These are phyloP conservation scores for Claviceps sp. DNA, from an alignment of 2,329 filamentous ascomycete species.

Conservation along the genomic window DNA sequence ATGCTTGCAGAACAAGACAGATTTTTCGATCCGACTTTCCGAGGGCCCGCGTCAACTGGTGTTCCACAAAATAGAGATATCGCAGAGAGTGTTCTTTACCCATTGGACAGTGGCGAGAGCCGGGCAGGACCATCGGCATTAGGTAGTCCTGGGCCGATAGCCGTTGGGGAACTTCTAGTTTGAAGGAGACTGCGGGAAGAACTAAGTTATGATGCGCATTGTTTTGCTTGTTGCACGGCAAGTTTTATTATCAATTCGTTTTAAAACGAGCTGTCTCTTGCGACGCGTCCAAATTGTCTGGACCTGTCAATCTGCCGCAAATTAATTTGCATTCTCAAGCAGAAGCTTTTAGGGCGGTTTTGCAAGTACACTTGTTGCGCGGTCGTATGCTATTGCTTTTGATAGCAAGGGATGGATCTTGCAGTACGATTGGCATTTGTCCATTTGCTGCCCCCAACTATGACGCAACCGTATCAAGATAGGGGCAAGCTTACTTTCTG, in stretches of 20 bases:
- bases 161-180: slow-evolving; percentile 47
- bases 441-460: no score
- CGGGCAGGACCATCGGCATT: slow-evolving; percentile 24
- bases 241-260: neutral
- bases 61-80: slow-evolving; percentile 31
- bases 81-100: slow-evolving; percentile 50
- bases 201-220: slow-evolving; percentile 2
- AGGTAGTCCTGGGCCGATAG: slow-evolving; percentile 30
- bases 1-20: slow-evolving; percentile 36
- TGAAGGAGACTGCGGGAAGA: slow-evolving; percentile 30
- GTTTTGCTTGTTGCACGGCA: neutral
- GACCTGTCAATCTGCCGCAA: neutral
- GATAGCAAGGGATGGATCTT: no score
- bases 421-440: no score
- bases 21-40: slow-evolving; percentile 52
- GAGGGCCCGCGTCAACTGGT: slow-evolving; percentile 37
- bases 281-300: neutral
- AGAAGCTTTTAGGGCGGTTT: neutral
- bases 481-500: no score
- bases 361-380: neutral
- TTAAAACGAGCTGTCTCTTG: no score
- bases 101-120: slow-evolving; percentile 38
- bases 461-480: no score
- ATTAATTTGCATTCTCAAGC: neutral
- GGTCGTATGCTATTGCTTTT: neutral